Evolutionary conservation across 2,329 filamentous ascomycete genomes (phyloP), one percentile per base, ranked within the genome.

Genomic region (Aureobasidium subglaciale): DNA sequence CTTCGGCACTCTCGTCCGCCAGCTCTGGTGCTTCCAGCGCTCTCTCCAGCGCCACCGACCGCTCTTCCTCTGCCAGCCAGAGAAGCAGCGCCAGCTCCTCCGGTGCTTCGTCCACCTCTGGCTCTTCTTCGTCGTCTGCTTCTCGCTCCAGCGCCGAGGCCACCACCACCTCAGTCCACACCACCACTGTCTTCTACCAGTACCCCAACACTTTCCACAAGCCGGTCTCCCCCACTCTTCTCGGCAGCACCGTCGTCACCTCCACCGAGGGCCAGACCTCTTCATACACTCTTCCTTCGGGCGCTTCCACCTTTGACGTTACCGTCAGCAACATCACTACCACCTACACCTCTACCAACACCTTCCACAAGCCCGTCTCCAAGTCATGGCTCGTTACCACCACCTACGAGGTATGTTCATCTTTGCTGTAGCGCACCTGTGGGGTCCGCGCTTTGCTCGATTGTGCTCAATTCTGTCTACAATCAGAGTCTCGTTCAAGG

Each of bases 121-220:
- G n/a, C n/a, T n/a, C n/a, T n/a, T n/a, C n/a, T n/a, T n/a, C n/a
- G n/a, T n/a, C n/a, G n/a, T n/a, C n/a, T n/a, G n/a, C n/a, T n/a
- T n/a, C n/a, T n/a, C n/a, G n/a, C n/a, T n/a, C n/a, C n/a, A n/a
- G n/a, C n/a, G n/a, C n/a, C n/a, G n/a, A n/a, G n/a, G 9, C 7
- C 7, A 37, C 49, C 29, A 27, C 15, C 50, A n/a, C 40, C 38
- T 16, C 27, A 11, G 29, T 34, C 50, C 18, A 27, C 27, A 54
- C 50, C 18, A 34, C 38, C 37, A 54, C 50, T 38, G 35, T 54
- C 50, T 54, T 34, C 50, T 54, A 54, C 50, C 27, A 54, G 38
- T 54, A 54, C 50, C 50, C 50, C 50, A 54, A 54, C 50, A 54
- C 50, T 29, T 54, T 54, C 50, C 50, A 54, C 50, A 54, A 54